Conservation (phyloP, 2,329 filamentous ascomycete species). For the Apiospora malaysiana region DNA sequence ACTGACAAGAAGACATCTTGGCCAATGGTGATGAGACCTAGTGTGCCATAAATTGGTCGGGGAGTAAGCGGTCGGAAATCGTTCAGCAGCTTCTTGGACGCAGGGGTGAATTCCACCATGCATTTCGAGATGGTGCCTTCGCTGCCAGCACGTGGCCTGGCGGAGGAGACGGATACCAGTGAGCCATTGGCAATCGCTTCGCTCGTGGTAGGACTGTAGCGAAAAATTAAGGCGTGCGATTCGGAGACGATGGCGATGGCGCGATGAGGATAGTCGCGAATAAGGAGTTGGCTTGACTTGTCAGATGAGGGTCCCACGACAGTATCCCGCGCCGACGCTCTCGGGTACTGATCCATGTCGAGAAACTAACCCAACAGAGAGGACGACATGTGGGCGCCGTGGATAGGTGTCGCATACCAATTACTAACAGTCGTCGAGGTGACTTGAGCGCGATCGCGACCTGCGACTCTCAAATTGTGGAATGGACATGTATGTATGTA, state of each 20-base stretch:
- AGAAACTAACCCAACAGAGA: constrained; percentile 16
- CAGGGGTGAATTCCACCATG: constrained; percentile 84
- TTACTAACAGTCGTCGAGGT: not conserved
- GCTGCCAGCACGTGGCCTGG: constrained; percentile 49
- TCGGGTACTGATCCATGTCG: constrained; percentile 27
- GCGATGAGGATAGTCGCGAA: constrained; percentile 85
- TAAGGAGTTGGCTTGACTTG: constrained; percentile 76
- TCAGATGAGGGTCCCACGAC: constrained; percentile 40
- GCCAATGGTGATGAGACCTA: constrained; percentile 84
- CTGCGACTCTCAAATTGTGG: not conserved
- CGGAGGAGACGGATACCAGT: constrained; percentile 57
- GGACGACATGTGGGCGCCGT: constrained; percentile 17
- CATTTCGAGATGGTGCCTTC: constrained; percentile 65
- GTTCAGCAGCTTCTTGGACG: constrained; percentile 68
- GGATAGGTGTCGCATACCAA: constrained; percentile 16
- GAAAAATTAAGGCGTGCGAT: constrained; percentile 82
- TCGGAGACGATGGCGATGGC: constrained; percentile 85
- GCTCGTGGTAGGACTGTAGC: constrained; percentile 72
- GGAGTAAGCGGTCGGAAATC: constrained; percentile 80
- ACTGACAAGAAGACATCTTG: constrained; percentile 90
- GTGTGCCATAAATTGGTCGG: constrained; percentile 79
- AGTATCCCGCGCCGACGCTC: constrained; percentile 26
- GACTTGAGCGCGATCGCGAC: not conserved
- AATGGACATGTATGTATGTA: not conserved
- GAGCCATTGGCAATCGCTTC: constrained; percentile 65